These are phyloP conservation scores for Pseudogymnoascus sp. DNA, from an alignment of 2,329 filamentous ascomycete genomes.

Conservation along the genomic window DNA sequence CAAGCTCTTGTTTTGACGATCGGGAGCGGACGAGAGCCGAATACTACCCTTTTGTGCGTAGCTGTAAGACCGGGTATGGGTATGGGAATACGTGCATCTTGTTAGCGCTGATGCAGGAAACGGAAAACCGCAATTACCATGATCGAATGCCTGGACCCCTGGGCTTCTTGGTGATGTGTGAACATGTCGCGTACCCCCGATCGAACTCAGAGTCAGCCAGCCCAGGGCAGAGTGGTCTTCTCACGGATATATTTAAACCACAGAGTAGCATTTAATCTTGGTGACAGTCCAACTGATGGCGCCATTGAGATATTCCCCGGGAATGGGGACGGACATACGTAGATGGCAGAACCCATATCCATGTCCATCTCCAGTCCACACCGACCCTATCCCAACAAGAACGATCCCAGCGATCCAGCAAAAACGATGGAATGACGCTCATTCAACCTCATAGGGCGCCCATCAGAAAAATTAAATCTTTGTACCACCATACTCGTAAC, in stretches of 20 bases:
- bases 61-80: neutral
- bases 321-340: neutral
- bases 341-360: neutral
- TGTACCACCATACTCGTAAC: conserved; percentile 2
- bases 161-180: neutral
- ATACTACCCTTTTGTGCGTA: neutral
- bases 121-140: neutral
- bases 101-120: neutral
- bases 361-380: conserved; percentile 2
- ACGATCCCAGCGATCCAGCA: neutral
- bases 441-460: neutral
- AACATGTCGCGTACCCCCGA: neutral
- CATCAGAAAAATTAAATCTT: neutral
- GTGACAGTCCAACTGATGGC: neutral
- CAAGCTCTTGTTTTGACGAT: neutral
- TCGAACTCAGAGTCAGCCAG: neutral
- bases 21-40: neutral
- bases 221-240: neutral
- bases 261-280: neutral
- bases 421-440: neutral
- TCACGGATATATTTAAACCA: neutral
- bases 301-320: neutral
- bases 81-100: neutral
- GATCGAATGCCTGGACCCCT: neutral
- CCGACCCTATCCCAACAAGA: conserved; percentile 4